Base-by-base conservation (phyloP, 208 protist genomes). In the Trypanosoma lewisi region DNA sequence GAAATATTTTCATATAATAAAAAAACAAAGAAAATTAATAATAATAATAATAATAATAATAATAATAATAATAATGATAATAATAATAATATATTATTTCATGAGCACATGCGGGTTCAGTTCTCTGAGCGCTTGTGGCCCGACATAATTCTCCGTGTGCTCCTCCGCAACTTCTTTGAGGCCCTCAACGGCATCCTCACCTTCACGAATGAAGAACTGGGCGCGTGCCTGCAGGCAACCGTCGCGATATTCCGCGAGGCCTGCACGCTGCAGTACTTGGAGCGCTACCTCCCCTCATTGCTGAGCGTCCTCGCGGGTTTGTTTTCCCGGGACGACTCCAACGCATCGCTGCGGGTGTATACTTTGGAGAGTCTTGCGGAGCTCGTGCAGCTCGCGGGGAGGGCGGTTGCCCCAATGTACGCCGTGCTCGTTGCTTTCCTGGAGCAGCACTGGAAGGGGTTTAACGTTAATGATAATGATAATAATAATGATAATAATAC, bases 191-290 rank as follows among this genome's bases (percentile, higher is more conserved):
- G 74, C 52, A 81, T 83, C 50, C 66, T 81, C 41, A 77, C 67
- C 45, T 80, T 87, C 51, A 87, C 83, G 1, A 70, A 80, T 56
- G 87, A 84, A 17, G 87, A 83, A 28, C 64, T 93, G 16, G 67
- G 78, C 27, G 75, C 80, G 50, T 93, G 83, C 56, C 31, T 93
- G 36, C 67, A 69, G 44, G 76, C 77, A 33, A 80, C 87, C 11
- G 77, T 90, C 57, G 71, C 73, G 23, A 82, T 93, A 45, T 31
- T 93, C 47, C 75, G 73, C n/a, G 80, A 84, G 53, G 80, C 73
- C 7, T 33, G 65, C 23, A 75, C 70, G 3, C 51, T 85, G 27
- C 49, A 56, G 3, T 76, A 73, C 34, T 64, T 89, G 27, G 78
- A 82, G 25, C 49, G 75, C 21, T 89, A 93, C 67, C 41, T 89